phyloP scores from a whole-genome alignment of 148 eudicot species.

The Heliosperma pusillum region DNA sequence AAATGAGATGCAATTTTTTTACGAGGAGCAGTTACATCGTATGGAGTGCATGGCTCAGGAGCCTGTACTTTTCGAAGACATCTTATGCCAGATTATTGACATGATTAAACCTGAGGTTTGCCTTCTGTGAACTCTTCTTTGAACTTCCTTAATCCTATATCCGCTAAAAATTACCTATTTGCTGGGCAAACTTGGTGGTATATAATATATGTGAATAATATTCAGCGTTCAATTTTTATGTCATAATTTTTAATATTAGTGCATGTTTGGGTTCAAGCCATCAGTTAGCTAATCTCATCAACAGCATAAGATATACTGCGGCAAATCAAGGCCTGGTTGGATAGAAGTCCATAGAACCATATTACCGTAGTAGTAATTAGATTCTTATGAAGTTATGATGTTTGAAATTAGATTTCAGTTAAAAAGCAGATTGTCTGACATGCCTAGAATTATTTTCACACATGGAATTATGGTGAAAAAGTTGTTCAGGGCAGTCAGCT shows the following conservation, averaged over 20 bases:
- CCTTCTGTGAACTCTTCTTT: conserved; percentile 12
- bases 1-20: conserved; percentile 93
- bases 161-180: not conserved
- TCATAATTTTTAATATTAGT: not conserved
- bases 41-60: conserved; percentile 99
- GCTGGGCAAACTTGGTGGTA: not conserved
- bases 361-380: no score
- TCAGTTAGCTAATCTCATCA: no score
- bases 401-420: no score
- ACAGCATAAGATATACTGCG: no score
- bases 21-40: conserved; percentile 96
- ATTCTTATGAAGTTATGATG: no score
- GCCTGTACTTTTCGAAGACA: conserved; percentile 95
- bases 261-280: not conserved
- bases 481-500: no score
- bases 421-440: no score
- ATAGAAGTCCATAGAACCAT: no score
- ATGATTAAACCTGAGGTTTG: conserved; percentile 88
- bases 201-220: not conserved
- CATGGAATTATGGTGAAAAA: no score
- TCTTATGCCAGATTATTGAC: conserved; percentile 93
- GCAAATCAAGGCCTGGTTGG: no score
- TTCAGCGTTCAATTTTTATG: not conserved
- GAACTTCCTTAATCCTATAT: not conserved
- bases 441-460: no score